phyloP scores from a whole-genome alignment of 768 basidiomycete genomes.

The Lactarius akahatsu region DNA sequence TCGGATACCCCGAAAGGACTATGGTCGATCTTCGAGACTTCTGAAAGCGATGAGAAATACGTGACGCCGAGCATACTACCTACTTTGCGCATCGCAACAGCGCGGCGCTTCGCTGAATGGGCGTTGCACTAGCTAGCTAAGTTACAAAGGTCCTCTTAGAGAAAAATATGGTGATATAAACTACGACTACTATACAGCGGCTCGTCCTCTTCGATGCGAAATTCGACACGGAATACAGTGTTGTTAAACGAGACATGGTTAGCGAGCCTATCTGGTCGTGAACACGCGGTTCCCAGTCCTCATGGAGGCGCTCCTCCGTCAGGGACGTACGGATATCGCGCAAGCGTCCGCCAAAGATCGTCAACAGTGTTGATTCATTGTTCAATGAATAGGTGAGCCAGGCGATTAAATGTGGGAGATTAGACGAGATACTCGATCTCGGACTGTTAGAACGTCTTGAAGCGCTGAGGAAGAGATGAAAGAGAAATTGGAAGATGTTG shows the following conservation, averaged over 20 bases:
- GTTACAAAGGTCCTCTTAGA: not conserved
- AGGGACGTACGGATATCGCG: slow-evolving; percentile 54
- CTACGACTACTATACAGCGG: not conserved
- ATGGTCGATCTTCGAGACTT: too few species aligned
- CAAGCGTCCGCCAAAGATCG: slow-evolving; percentile 66
- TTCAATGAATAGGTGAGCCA: not conserved
- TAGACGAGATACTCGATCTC: too few species aligned
- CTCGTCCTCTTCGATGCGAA: slow-evolving; percentile 33
- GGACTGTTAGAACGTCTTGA: too few species aligned
- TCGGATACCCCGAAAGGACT: not conserved
- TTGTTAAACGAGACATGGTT: slow-evolving; percentile 57
- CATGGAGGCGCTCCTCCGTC: slow-evolving; percentile 66
- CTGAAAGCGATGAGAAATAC: too few species aligned
- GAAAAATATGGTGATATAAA: not conserved
- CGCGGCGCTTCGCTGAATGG: not conserved
- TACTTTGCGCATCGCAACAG: not conserved
- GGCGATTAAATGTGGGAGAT: slow-evolving; percentile 1
- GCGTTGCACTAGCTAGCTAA: not conserved
- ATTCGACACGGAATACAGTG: slow-evolving; percentile 34
- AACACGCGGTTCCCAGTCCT: slow-evolving; percentile 66
- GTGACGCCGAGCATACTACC: too few species aligned
- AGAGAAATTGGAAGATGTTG: too few species aligned
- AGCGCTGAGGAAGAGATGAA: too few species aligned
- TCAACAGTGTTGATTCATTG: slow-evolving; percentile 61
- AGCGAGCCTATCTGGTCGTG: slow-evolving; percentile 51